phyloP scores from a whole-genome alignment of 805 yeast genomes.

The Yamadazyma sp. region DNA sequence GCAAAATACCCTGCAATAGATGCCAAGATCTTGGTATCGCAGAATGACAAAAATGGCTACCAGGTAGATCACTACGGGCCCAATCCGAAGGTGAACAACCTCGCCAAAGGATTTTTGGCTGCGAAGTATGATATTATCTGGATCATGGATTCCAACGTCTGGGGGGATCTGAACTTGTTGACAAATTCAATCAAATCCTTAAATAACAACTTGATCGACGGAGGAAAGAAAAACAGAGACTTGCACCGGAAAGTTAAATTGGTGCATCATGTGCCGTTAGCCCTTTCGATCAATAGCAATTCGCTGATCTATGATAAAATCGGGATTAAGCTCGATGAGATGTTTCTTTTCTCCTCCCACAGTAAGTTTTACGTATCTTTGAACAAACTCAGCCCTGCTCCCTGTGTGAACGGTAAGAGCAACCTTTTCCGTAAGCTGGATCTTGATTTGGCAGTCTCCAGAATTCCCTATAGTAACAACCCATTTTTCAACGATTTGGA shows the following conservation, averaged over 20 bases:
- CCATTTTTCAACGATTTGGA: conserved; percentile 31
- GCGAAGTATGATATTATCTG: conserved; percentile 77
- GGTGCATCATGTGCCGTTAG: conserved; percentile 82
- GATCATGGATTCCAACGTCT: conserved; percentile 85
- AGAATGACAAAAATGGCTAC: conserved; percentile 30
- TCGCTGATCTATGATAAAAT: conserved; percentile 17
- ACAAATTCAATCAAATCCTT: conserved; percentile 59
- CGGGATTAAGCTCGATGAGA: conserved; percentile 78
- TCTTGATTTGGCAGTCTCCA: conserved; percentile 55
- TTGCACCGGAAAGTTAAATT: conserved; percentile 50
- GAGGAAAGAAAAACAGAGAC: conserved; percentile 25
- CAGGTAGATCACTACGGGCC: conserved; percentile 63
- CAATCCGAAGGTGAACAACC: conserved; percentile 84
- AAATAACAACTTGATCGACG: conserved; percentile 52
- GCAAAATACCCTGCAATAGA: conserved; percentile 55
- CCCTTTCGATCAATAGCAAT: conserved; percentile 37
- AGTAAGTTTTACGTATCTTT: conserved; percentile 80
- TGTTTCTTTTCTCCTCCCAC: conserved; percentile 82
- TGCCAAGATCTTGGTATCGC: conserved; percentile 52
- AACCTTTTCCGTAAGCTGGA: conserved; percentile 71
- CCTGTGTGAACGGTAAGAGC: conserved; percentile 90
- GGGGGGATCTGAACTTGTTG: conserved; percentile 67
- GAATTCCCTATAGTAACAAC: conserved; percentile 25
- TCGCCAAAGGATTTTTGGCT: conserved; percentile 71
- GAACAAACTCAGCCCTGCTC: conserved; percentile 72